Base-by-base conservation (phyloP, 331 rosid genomes). In the Ulmus americana region DNA sequence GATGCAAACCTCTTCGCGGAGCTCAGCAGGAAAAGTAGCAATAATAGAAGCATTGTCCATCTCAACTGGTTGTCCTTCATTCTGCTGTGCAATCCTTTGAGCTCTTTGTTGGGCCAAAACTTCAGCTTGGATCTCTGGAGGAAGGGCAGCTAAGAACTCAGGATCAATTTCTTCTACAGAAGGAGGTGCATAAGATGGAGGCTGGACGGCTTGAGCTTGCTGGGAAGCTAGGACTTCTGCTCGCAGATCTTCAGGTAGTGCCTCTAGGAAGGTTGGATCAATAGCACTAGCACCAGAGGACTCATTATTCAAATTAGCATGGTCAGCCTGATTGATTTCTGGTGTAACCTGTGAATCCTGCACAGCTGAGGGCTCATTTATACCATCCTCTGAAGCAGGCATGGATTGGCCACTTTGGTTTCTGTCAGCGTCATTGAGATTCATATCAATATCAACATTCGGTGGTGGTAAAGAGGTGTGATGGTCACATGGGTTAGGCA, bases 31-130 rank as follows among this genome's bases (percentile, higher is more conserved):
- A 75, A 94, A 85, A 45, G 99, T 90, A 62, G 99, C 97, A 82
- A 94, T 94, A 67, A 94, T 90, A 1, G 99, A 94, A 65, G 96
- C 97, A 72, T 90, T 94, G 64, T 94, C 97, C 99, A 94, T 90
- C 73, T 94, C 99, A 76, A 94, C 97, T 4, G 97, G 97, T 60
- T 84, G 99, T 80, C 99, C 99, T 81, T 94, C 99, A 59, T 95
- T 96, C 83, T 79, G 96, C 42, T 82, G 99, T 56, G 87, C 83
- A 73, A 84, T 86, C 81, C 97, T 84, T 72, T 94, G 99, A 55
- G 95, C 96, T 73, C 92, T 84, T 76, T 94, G 99, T 74, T 94
- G 99, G 70, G 90, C 95, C 86, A 94, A 82, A 70, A 94, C 97
- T 81, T 94, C 99, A 61, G 90, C 96, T 74, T 90, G 99, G 64